Evolutionary conservation across 2,329 filamentous ascomycete genomes (phyloP), one percentile per base, ranked within the genome.

Genomic region (Ceratocystis destructans): DNA sequence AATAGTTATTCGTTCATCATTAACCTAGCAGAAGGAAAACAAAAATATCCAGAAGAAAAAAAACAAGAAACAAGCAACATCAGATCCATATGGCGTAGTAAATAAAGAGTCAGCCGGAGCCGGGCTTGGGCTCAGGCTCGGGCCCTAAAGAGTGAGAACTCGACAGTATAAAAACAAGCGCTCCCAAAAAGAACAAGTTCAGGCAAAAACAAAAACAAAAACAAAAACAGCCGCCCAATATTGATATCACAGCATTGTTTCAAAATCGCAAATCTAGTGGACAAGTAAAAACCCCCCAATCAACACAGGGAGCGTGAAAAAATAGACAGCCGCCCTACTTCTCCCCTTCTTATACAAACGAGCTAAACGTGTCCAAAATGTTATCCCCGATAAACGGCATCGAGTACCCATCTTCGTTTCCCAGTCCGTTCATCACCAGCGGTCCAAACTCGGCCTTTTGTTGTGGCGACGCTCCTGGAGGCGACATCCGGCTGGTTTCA

Each of bases 341-440:
- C 22, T 5, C 12, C n/a, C 12, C 22, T 25, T 20, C 22, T 61
- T 12, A 41, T 33, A 61, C 59, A 61, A 61, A 57, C 28, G 53
- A 33, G 17, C 12, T 57, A 31, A 57, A 57, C 25, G 53, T 57
- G 10, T 33, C 53, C 53, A 57, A 15, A 1, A 57, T 33, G 25
- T 57, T 57, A n/a, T 57, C 53, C 2, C 10, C 53, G n/a, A 57
- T 57, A 57, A 57, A 57, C 28, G 53, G 8, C 53, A 57, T 57
- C 53, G 28, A 28, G 22, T 57, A 57, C 12, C 28, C 53, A 6
- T 57, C 53, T 7, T 57, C 53, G 28, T 57, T 57, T 57, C 25
- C 28, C 53, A 57, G 12, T 3, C 53, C 22, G 5, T 31, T 7
- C 53, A 57, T 57, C 20, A 33, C 53, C 6, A 57, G 28, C 20